Conservation (phyloP, 768 basidiomycete species). For the Kwoniella sp. region DNA sequence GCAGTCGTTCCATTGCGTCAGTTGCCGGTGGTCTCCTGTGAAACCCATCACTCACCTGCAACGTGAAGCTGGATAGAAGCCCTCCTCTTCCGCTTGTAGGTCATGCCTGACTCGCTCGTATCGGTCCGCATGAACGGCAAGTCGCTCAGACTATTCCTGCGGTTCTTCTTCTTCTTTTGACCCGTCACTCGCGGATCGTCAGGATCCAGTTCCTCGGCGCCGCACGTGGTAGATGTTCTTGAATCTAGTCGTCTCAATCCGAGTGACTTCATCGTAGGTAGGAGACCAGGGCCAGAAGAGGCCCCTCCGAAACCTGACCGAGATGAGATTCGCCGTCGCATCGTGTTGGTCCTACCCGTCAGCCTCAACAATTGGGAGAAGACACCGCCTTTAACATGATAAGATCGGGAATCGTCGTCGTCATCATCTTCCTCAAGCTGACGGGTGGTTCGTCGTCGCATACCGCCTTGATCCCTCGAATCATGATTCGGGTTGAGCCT, state of each 20-base stretch:
- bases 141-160: conserved; percentile 30
- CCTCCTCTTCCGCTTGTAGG: conserved; percentile 24
- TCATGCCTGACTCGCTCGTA: conserved; percentile 11
- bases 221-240: conserved; percentile 19
- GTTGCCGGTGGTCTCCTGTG: conserved; percentile 32
- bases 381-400: conserved; percentile 42
- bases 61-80: conserved; percentile 47
- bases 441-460: conserved; percentile 36
- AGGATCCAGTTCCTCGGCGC: conserved; percentile 61
- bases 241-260: conserved; percentile 30
- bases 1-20: conserved; percentile 26
- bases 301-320: conserved; percentile 3
- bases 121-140: conserved; percentile 26
- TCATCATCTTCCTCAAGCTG: conserved; percentile 37
- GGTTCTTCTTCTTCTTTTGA: conserved; percentile 57
- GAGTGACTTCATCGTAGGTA: conserved; percentile 40
- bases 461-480: conserved; percentile 11
- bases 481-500: neutral
- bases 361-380: conserved; percentile 43
- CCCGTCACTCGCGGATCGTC: conserved; percentile 75
- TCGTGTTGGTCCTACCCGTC: conserved; percentile 32
- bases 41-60: conserved; percentile 32
- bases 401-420: conserved; percentile 21
- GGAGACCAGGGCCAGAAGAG: conserved; percentile 13
- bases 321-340: conserved; percentile 29